These are phyloP conservation scores for Hygrophorus pudorinus DNA, from an alignment of 768 basidiomycete genomes.

Conservation along the genomic window DNA sequence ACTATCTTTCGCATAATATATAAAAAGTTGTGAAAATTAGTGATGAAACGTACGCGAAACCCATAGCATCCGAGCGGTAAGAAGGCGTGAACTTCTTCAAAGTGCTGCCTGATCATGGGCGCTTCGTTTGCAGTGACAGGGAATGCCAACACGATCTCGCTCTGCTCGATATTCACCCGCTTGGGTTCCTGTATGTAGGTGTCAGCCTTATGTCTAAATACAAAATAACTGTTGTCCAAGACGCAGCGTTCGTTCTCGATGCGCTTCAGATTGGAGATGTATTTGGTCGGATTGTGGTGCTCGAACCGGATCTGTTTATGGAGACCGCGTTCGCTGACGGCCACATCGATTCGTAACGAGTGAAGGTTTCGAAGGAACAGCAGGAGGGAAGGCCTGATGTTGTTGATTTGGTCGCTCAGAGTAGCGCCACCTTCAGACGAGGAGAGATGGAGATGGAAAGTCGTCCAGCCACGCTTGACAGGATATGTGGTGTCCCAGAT, in stretches of 20 bases:
- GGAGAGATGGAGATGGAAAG: background rate
- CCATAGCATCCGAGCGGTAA: slow-evolving; percentile 5
- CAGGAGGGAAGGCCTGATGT: background rate
- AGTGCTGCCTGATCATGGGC: slow-evolving; percentile 1
- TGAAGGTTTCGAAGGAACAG: background rate
- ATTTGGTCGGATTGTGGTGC: background rate
- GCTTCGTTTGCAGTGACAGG: background rate
- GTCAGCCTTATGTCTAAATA: background rate
- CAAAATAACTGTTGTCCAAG: background rate
- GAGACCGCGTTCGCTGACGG: background rate
- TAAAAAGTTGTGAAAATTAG: background rate
- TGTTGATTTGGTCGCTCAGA: background rate
- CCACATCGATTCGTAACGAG: background rate
- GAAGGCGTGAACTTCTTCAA: slow-evolving; percentile 4
- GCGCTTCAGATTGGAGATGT: background rate
- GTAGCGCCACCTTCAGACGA: background rate
- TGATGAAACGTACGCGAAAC: slow-evolving; percentile 3
- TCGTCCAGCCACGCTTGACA: background rate
- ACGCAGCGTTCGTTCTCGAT: background rate
- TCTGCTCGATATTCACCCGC: background rate
- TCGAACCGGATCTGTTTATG: background rate
- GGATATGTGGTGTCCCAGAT: background rate
- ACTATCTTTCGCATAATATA: slow-evolving; percentile 7
- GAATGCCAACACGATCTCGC: background rate
- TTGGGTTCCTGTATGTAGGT: background rate